Conservation (phyloP, 164 flowering plant genomes). For the Vitis rotundifolia region DNA sequence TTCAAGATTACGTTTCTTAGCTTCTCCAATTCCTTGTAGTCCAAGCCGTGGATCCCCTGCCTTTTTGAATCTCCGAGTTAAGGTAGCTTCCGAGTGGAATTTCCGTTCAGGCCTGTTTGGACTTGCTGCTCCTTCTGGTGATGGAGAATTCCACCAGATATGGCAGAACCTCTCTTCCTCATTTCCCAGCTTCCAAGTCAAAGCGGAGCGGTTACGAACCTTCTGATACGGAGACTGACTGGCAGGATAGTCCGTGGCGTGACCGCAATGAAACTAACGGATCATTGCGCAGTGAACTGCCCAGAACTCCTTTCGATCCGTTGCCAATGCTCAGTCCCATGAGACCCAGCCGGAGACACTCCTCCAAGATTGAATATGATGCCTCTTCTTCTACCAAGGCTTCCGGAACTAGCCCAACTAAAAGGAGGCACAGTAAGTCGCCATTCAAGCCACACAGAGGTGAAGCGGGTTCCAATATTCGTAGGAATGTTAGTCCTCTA, state of each 20-base stretch:
- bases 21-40: not conserved
- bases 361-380: constrained; percentile 20
- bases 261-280: constrained; percentile 15
- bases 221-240: constrained; percentile 68
- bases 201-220: constrained; percentile 72
- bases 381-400: constrained; percentile 18
- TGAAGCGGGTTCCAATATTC: constrained; percentile 16
- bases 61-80: not conserved
- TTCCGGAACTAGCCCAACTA: constrained; percentile 15
- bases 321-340: constrained; percentile 25
- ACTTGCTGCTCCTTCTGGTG: not conserved
- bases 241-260: constrained; percentile 45
- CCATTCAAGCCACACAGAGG: constrained; percentile 40
- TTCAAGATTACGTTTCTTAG: not conserved
- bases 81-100: not conserved
- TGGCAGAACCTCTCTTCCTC: constrained; percentile 23
- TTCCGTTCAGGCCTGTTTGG: not conserved
- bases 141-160: constrained; percentile 37
- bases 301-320: constrained; percentile 4
- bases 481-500: constrained; percentile 35
- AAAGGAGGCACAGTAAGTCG: constrained; percentile 42
- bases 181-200: constrained; percentile 18
- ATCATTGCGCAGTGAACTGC: constrained; percentile 8
- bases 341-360: constrained; percentile 14
- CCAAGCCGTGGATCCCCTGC: not conserved